Conservation (phyloP, 2,329 filamentous ascomycete species). For the Sclerotinia spermophila region DNA sequence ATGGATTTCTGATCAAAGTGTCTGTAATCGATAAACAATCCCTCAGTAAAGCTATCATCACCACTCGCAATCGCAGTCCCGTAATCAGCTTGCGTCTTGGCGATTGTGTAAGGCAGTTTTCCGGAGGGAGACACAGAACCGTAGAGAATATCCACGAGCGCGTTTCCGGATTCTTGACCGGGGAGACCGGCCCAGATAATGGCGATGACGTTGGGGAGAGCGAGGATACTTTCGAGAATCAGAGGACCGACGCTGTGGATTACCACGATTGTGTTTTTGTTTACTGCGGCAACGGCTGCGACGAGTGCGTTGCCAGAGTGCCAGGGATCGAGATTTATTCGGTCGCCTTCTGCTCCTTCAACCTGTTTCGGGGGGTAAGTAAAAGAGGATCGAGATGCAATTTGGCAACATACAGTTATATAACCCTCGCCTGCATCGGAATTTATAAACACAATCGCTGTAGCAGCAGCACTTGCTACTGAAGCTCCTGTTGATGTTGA, state of each 20-base stretch:
- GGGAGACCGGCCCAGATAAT: slow-evolving; percentile 58
- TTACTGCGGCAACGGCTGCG: slow-evolving; percentile 52
- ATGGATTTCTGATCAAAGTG: slow-evolving; percentile 46
- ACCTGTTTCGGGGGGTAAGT: slow-evolving; percentile 20
- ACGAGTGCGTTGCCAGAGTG: slow-evolving; percentile 50
- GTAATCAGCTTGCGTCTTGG: slow-evolving; percentile 47
- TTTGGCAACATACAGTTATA: slow-evolving; percentile 27
- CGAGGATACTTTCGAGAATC: slow-evolving; percentile 56
- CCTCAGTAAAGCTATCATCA: slow-evolving; percentile 43
- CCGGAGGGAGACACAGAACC: slow-evolving; percentile 52
- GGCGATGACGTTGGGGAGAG: slow-evolving; percentile 60
- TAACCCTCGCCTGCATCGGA: slow-evolving; percentile 71
- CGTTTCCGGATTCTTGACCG: slow-evolving; percentile 59
- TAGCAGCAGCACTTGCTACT: slow-evolving; percentile 43
- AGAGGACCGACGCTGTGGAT: slow-evolving; percentile 61
- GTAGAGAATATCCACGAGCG: slow-evolving; percentile 59
- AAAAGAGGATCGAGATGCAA: background rate
- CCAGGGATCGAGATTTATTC: slow-evolving; percentile 63
- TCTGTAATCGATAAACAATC: slow-evolving; percentile 51
- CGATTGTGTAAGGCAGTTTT: slow-evolving; percentile 56
- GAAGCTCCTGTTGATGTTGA: slow-evolving; percentile 33
- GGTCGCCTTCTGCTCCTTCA: slow-evolving; percentile 47
- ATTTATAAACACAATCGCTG: slow-evolving; percentile 67
- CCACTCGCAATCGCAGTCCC: slow-evolving; percentile 32
- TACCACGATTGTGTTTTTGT: slow-evolving; percentile 60